Evolutionary conservation across 2,329 filamentous ascomycete genomes (phyloP), one percentile per base, ranked within the genome.

Genomic region (Epichloe typhina): DNA sequence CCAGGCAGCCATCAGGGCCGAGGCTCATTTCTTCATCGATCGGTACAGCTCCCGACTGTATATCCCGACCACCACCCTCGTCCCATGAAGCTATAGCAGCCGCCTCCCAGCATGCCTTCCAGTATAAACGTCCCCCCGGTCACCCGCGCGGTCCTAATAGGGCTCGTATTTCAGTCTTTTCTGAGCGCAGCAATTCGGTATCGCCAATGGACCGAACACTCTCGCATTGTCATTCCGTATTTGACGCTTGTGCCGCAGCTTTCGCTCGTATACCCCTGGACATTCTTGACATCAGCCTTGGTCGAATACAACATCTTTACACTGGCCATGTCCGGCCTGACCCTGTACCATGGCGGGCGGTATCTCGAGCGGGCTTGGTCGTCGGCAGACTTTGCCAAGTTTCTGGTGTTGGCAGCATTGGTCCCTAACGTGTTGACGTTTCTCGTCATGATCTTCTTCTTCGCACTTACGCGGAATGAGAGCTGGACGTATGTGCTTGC

Each of bases 301-400:
- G 88, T 96, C 46, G 93, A 98, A 72, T 86, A 88, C 68, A 97
- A 97, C 66, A 74, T 97, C 59, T 86, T 95, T 62, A 95, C 88
- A 11, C 75, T 96, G 42, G 70, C 80, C 26, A 80, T 95, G 52
- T 88, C 88, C 46, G 83, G 77, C 31, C 72, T 83, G 42, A 90
- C 90, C 1, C 70, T 97, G 50, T 95, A 90, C 67, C 88, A 95
- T 71, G 91, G 91, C 50, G 93, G 93, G 9, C 82, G 89, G 60
- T 98, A 98, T 67, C 79, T 98, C 21, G 93, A 98, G 75, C 78
- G 93, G 62, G 91, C 93, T 36, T 98, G 91, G 93, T 90, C 89
- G 35, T 91, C 88, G 26, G 80, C 79, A 52, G 91, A 97, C 67
- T 88, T 96, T 65, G 88, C 82, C 61, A 96, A 95, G 69, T 96